Evolutionary conservation across 495 filamentous ascomycete species (phyloP).

Genomic region (Aspergillus sclerotioniger): DNA sequence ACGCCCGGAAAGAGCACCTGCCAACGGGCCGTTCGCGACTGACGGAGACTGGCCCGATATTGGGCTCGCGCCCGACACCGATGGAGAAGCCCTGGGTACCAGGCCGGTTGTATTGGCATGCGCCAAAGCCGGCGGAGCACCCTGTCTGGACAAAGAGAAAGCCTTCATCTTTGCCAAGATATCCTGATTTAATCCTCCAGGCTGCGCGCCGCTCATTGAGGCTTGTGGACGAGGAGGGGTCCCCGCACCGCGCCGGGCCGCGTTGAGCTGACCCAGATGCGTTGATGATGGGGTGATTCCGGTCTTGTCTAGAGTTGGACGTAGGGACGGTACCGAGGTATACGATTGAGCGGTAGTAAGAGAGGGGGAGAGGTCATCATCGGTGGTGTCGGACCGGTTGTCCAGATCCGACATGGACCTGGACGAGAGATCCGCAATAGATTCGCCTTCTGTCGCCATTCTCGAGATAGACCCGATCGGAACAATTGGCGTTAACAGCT

Average conservation of each 20-base stretch:
- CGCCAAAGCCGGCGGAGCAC: conserved; percentile 41
- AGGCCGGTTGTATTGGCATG: conserved; percentile 36
- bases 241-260: conserved; percentile 58
- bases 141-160: conserved; percentile 66
- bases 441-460: conserved; percentile 22
- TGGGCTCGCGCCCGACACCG: conserved; percentile 13
- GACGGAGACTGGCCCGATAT: conserved; percentile 16
- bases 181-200: conserved; percentile 66
- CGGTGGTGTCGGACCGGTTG: conserved; percentile 24
- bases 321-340: conserved; percentile 29
- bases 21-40: conserved; percentile 23
- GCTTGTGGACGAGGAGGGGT: conserved; percentile 47
- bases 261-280: conserved; percentile 77
- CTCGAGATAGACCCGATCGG: conserved; percentile 3
- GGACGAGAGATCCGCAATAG: conserved; percentile 16
- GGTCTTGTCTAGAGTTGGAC: conserved; percentile 28
- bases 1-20: conserved; percentile 37
- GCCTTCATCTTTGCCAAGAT: conserved; percentile 79
- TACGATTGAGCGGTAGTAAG: conserved; percentile 6
- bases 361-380: conserved; percentile 29
- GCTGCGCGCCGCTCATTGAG: conserved; percentile 54
- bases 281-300: conserved; percentile 74
- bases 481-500: background rate
- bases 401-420: conserved; percentile 16
- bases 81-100: conserved; percentile 29